These are phyloP conservation scores for Stentor roeselii DNA, from an alignment of 73 alveolate species.

Conservation along the genomic window DNA sequence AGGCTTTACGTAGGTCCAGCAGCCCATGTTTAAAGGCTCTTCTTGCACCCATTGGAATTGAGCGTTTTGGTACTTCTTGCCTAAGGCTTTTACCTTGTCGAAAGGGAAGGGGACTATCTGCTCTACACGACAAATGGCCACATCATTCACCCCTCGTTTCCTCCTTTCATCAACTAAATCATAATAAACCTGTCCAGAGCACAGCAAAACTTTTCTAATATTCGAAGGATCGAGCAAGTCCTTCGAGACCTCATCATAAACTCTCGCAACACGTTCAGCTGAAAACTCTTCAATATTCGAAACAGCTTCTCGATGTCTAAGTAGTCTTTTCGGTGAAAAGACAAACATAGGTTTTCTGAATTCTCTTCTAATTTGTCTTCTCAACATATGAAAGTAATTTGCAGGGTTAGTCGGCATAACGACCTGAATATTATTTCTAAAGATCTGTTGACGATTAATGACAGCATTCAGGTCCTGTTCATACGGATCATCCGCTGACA, in stretches of 20 bases:
- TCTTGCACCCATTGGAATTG: constrained; percentile 70
- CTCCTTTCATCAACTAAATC: constrained; percentile 61
- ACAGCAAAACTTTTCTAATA: constrained; percentile 65
- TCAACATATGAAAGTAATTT: constrained; percentile 76
- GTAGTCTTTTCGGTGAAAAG: constrained; percentile 83
- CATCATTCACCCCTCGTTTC: constrained; percentile 50
- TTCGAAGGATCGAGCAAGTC: constrained; percentile 40
- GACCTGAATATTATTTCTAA: constrained; percentile 56
- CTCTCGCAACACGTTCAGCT: constrained; percentile 40
- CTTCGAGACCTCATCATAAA: constrained; percentile 40
- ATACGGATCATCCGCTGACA: constrained; percentile 71
- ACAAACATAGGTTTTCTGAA: constrained; percentile 86
- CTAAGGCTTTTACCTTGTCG: constrained; percentile 60
- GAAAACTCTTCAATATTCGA: constrained; percentile 45
- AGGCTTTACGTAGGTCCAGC: constrained; percentile 66
- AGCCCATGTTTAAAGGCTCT: constrained; percentile 77
- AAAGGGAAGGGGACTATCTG: constrained; percentile 93
- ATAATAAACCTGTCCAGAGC: constrained; percentile 80
- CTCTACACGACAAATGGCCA: constrained; percentile 86
- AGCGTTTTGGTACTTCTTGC: constrained; percentile 65
- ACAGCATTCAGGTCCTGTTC: constrained; percentile 42
- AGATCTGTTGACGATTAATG: constrained; percentile 34
- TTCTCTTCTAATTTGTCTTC: constrained; percentile 80
- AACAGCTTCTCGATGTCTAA: constrained; percentile 53
- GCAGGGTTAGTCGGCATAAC: constrained; percentile 72